These are phyloP conservation scores for Chrysoporthe austroafricana DNA, from an alignment of 2,329 filamentous ascomycete species.

Conservation along the genomic window DNA sequence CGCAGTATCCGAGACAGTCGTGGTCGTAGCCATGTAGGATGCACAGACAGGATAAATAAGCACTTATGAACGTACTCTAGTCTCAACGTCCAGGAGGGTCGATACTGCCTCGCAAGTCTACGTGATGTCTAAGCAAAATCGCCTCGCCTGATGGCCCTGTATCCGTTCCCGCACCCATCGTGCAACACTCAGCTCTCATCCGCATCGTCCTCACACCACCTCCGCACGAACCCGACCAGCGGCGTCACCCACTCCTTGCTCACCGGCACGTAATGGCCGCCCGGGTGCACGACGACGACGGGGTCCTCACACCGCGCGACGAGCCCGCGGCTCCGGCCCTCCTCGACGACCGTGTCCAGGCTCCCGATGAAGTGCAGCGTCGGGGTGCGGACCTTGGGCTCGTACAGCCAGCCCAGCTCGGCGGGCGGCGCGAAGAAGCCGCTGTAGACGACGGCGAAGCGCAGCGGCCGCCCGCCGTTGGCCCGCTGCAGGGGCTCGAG, in stretches of 20 bases:
- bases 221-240: constrained; percentile 50
- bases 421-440: constrained; percentile 71
- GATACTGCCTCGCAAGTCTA: neutral
- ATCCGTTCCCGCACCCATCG: neutral
- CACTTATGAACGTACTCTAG: neutral
- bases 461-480: constrained; percentile 53
- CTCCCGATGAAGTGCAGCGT: constrained; percentile 82
- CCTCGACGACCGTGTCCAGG: constrained; percentile 86
- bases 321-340: constrained; percentile 69
- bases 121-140: neutral
- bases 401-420: constrained; percentile 70
- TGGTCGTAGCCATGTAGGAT: neutral
- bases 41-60: neutral
- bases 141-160: too few species aligned
- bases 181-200: constrained; percentile 10
- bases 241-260: constrained; percentile 80
- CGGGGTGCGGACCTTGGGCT: constrained; percentile 75
- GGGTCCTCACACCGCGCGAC: constrained; percentile 65
- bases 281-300: constrained; percentile 71
- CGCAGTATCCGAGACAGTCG: neutral
- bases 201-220: constrained; percentile 30
- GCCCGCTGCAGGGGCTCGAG: constrained; percentile 50
- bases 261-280: constrained; percentile 87
- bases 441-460: constrained; percentile 77
- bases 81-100: neutral